Evolutionary conservation across 1,284 basidiomycete species (phyloP), one percentile per base, ranked within the genome.

Genomic region (Ceratobasidium papillatum): DNA sequence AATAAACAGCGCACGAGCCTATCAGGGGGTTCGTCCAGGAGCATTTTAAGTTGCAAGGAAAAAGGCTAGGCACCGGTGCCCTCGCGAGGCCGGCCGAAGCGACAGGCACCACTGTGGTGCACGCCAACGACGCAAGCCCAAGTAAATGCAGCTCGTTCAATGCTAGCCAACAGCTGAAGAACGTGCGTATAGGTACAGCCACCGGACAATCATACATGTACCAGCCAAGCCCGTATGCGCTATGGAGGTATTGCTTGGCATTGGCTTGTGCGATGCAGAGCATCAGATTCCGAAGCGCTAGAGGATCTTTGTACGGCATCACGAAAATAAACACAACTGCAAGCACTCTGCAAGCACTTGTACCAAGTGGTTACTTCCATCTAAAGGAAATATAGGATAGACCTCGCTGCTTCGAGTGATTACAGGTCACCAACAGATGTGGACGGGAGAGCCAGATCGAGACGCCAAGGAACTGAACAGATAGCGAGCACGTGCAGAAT

Each of bases 31-130:
- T 43, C 7, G n/a, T 8, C n/a, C 45, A 38, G n/a, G 43, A 7
- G 34, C 45, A 56, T 73, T n/a, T 73, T 71, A 73, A 73, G n/a
- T 9, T 43, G 22, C 43, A 7, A 41, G 9, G 19, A 61, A 51
- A 62, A 52, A 61, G 56, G 58, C 69, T 73, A 73, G 69, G 69
- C 69, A 62, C 30, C 49, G 58, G 45, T 49, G 41, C 56, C 27
- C 51, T 69, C 41, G 38, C 52, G 51, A 3, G 17, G 61, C 68
- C 58, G 69, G 69, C 69, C 69, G 58, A 73, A 61, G 41, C 58
- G 22, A 62, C 69, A 73, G 59, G 69, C 69, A 73, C 58, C 45
- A 38, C 56, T 32, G 43, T 62, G 69, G 58, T 47, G 43, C 45
- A 61, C 38, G 41, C 25, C 38, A 41, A 27, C 61, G 9, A n/a